Evolutionary conservation across 768 basidiomycete genomes (phyloP), one percentile per base, ranked within the genome.

Genomic region (Termitomyces sp.): DNA sequence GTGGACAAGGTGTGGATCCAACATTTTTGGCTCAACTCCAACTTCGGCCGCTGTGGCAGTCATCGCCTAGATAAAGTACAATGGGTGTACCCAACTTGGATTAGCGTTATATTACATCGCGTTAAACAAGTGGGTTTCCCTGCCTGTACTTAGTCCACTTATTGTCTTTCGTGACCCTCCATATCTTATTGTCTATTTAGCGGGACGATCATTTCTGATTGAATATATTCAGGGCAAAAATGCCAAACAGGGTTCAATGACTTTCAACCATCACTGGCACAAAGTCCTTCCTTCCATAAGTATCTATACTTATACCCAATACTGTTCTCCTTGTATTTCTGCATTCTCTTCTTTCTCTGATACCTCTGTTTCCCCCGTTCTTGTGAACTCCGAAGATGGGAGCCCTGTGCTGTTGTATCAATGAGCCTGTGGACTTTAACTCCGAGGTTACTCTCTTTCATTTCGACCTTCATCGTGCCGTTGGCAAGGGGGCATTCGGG

Each of bases 401-500:
- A 66, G 74, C 70, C 61, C 65, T 72, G 23, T 69, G 69, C 56
- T 81, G 79, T 69, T 80, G 80, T 67, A 77, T 83, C 65, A 83
- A 84, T 71, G 79, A 91, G 73, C 89, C 89, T 20, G 82, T 94
- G 61, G 91, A 94, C 75, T 91, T 91, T 69, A 86, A 90, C 59
- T 77, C 80, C 44, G 91, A 94, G 65, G 84, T 88, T 70, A 91
- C 85, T 67, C 86, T 99, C 46, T 98, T 89, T 73, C 96, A 98
- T 74, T 99, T 98, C 66, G 91, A 96, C 68, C 88, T 99, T 44
- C 87, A 97, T 67, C 84, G 94, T 45, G 92, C 91, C 20, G 92
- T 98, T 13, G 97, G 97, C 40, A 97, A 94, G 70, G 96, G 97
- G 42, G 94, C 96, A 23, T 99, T 98, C 76, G 96, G 96, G 69